These are phyloP conservation scores for Phytophthora melonis DNA, from an alignment of 352 stramenopile genomes.

Conservation along the genomic window DNA sequence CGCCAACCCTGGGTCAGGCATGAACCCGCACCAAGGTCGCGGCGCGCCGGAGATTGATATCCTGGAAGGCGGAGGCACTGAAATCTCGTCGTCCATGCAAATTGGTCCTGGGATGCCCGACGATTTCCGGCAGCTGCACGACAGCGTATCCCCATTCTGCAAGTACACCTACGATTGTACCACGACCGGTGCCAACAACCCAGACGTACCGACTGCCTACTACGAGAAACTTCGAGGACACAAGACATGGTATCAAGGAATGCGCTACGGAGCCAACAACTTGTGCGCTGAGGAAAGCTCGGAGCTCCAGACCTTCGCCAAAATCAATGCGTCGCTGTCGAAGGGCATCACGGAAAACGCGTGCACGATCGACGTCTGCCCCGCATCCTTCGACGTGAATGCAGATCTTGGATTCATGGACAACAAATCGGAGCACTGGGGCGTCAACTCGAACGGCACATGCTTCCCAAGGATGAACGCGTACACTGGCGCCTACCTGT, in stretches of 20 bases:
- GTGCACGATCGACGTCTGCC: conserved; percentile 47
- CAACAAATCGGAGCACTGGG: conserved; percentile 34
- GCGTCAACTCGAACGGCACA: conserved; percentile 51
- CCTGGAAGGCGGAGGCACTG: conserved; percentile 23
- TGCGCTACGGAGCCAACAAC: conserved; percentile 66
- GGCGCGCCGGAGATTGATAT: conserved; percentile 80
- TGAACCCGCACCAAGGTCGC: conserved; percentile 89
- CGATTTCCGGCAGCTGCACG: conserved; percentile 50
- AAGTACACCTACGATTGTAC: conserved; percentile 24
- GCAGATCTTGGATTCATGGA: conserved; percentile 40
- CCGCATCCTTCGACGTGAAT: conserved; percentile 59
- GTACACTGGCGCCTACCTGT: conserved; percentile 63
- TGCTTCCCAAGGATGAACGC: conserved; percentile 66
- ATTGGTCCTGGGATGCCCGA: conserved; percentile 70
- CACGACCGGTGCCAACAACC: conserved; percentile 50
- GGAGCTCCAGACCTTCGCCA: conserved; percentile 18
- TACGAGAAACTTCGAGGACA: conserved; percentile 38
- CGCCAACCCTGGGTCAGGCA: conserved; percentile 86
- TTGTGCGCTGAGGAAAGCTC: conserved; percentile 39
- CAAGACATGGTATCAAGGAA: conserved; percentile 64
- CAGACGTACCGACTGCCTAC: conserved; percentile 43
- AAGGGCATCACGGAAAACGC: conserved; percentile 53
- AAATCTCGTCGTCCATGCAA: conserved; percentile 47
- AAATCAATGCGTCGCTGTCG: conserved; percentile 41
- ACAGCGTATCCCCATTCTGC: conserved; percentile 12